phyloP scores from a whole-genome alignment of 73 alveolate genomes.

The Effrenium voratum region DNA sequence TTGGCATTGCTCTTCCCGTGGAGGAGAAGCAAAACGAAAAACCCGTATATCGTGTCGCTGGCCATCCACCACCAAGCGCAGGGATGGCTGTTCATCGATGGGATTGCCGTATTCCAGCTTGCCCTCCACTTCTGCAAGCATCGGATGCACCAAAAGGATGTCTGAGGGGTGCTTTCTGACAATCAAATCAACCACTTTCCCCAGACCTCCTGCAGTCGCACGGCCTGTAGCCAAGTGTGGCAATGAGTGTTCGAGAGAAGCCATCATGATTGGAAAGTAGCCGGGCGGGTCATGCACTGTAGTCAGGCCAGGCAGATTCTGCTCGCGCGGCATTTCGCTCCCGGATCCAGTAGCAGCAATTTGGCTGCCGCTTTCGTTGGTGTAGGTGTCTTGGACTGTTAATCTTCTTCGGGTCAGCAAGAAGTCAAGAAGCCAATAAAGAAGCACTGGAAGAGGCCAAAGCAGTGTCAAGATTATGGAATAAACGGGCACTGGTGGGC shows the following conservation, averaged over 20 bases:
- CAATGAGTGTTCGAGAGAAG: constrained; percentile 52
- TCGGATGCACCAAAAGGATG: constrained; percentile 52
- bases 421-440: constrained; percentile 31
- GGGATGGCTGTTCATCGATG: neutral
- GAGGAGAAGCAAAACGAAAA: constrained; percentile 1
- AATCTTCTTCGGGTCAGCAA: constrained; percentile 36
- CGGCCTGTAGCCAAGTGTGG: constrained; percentile 56
- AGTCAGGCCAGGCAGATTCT: neutral
- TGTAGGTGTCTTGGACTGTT: neutral
- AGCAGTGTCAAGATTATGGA: neutral
- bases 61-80: constrained; percentile 34
- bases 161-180: constrained; percentile 55
- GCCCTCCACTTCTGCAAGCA: constrained; percentile 19
- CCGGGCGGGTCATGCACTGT: neutral
- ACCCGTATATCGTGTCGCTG: constrained; percentile 14
- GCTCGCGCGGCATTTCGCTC: neutral
- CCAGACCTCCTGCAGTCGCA: constrained; percentile 69
- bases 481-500: constrained; percentile 34
- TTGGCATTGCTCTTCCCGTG: neutral
- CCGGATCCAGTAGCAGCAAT: neutral
- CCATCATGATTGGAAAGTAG: constrained; percentile 24
- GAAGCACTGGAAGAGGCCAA: constrained; percentile 36
- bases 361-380: neutral
- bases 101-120: constrained; percentile 21
- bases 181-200: constrained; percentile 47